Evolutionary conservation across 805 yeast genomes (phyloP).

Genomic region (Barnettozyma sp.): DNA sequence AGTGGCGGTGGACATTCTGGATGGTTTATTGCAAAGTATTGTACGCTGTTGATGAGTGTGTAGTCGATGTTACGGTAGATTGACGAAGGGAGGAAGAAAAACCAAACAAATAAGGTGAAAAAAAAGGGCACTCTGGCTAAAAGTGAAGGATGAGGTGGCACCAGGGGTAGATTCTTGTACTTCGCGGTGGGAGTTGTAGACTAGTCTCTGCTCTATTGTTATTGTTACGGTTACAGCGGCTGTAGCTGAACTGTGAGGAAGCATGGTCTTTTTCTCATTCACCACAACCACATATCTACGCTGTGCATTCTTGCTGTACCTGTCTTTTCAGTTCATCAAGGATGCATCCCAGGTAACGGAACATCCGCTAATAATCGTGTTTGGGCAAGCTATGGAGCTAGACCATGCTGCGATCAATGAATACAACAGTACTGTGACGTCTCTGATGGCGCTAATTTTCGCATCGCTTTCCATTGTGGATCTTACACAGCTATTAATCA

Average conservation of each 20-base stretch:
- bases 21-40: neutral
- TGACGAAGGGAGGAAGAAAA: too few relatives aligned
- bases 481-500: slow-evolving; percentile 48
- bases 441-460: slow-evolving; percentile 36
- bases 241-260: too few relatives aligned
- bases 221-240: neutral
- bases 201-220: too few relatives aligned
- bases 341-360: slow-evolving; percentile 40
- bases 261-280: slow-evolving; percentile 48
- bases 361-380: slow-evolving; percentile 41
- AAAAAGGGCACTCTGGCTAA: neutral
- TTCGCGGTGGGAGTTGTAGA: too few relatives aligned
- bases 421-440: slow-evolving; percentile 22
- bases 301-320: slow-evolving; percentile 35
- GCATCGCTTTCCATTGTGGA: slow-evolving; percentile 43
- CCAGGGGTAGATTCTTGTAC: too few relatives aligned
- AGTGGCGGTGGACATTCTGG: slow-evolving; percentile 6
- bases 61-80: too few relatives aligned
- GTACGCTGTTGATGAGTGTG: neutral
- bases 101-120: too few relatives aligned
- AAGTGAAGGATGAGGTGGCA: too few relatives aligned
- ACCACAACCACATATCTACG: slow-evolving; percentile 41
- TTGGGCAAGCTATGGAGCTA: slow-evolving; percentile 55
- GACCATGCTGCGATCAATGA: slow-evolving; percentile 34
- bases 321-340: slow-evolving; percentile 41